Conservation (phyloP, 2,329 filamentous ascomycete genomes). For the Ceratocystis destructans region DNA sequence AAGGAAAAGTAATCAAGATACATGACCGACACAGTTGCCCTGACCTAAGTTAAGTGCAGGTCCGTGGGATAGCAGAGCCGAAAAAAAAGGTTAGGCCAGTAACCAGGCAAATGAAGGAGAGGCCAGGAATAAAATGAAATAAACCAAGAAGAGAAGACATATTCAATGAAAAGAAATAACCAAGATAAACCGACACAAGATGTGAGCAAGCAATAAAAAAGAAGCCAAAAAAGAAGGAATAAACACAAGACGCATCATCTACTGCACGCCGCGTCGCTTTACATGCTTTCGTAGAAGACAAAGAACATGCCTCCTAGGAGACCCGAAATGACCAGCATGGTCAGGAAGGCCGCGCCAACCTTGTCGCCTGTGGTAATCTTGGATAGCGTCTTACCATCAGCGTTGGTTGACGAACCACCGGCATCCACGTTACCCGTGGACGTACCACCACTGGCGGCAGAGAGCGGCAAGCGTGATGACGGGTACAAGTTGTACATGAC, state of each 20-base stretch:
- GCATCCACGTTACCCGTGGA: slow-evolving; percentile 34
- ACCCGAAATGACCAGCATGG: slow-evolving; percentile 35
- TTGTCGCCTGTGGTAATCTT: slow-evolving; percentile 38
- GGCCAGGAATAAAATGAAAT: background rate
- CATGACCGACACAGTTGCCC: background rate
- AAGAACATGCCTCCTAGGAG: slow-evolving; percentile 39
- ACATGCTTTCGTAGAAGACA: slow-evolving; percentile 24
- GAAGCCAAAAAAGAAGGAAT: slow-evolving; percentile 9
- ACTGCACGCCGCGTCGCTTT: slow-evolving; percentile 17
- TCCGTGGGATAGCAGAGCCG: background rate
- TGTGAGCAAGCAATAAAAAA: slow-evolving; percentile 1
- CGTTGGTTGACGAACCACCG: slow-evolving; percentile 26
- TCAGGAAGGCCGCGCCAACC: slow-evolving; percentile 44
- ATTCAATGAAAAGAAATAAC: background rate
- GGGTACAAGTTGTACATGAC: slow-evolving; percentile 46
- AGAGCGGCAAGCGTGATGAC: slow-evolving; percentile 33
- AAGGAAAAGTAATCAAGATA: background rate
- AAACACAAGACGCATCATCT: slow-evolving; percentile 17
- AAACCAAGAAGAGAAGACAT: background rate
- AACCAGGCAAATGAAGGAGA: background rate
- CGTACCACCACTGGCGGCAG: slow-evolving; percentile 44
- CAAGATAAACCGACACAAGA: background rate
- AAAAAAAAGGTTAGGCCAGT: background rate
- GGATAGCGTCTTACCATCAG: slow-evolving; percentile 25
- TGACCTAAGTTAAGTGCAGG: background rate